Base-by-base conservation (phyloP, 371 early-diverging fungal genomes). In the Actinomortierella ambigua region DNA sequence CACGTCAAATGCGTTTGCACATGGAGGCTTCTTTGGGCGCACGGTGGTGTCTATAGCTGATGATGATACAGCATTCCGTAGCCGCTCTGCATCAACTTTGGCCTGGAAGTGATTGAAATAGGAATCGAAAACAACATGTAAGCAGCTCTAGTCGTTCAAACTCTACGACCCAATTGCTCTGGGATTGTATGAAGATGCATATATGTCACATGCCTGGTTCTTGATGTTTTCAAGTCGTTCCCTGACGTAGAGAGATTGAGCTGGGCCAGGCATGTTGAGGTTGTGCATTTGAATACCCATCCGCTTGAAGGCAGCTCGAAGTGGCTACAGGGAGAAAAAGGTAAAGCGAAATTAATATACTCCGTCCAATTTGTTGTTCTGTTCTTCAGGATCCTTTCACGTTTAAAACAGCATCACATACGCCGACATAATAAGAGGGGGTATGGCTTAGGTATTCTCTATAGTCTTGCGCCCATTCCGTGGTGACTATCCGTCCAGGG, bases 361-460 rank as follows among this genome's bases (percentile, higher is more conserved):
- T n/a, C n/a, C n/a, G n/a, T n/a, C n/a, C n/a, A n/a, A n/a, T n/a
- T n/a, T n/a, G n/a, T n/a, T n/a, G n/a, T n/a, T n/a, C n/a, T n/a
- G n/a, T n/a, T n/a, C n/a, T n/a, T n/a, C n/a, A n/a, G n/a, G n/a
- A n/a, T n/a, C n/a, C n/a, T n/a, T n/a, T n/a, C n/a, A n/a, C n/a
- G n/a, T n/a, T n/a, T n/a, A 34, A 34, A 4, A 34, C 34, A 34
- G 34, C 11, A 34, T 24, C 68, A 67, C 53, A 73, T 68, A 43
- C 82, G 61, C 20, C 63, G 13, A 79, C 70, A 40, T 85, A 85
- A 61, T 85, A 85, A 1, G 78, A 70, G 1, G 85, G 85, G 1
- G 83, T 84, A 40, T 86, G 85, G 50, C 80, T 81, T 42, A 85
- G 61, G 24, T 85, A 85, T 57, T 85, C 82, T 24, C 77, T 77